Evolutionary conservation across 1,139 yeast genomes (phyloP), one percentile per base, ranked within the genome.

Genomic region (Debaryomycetaceae sp.): DNA sequence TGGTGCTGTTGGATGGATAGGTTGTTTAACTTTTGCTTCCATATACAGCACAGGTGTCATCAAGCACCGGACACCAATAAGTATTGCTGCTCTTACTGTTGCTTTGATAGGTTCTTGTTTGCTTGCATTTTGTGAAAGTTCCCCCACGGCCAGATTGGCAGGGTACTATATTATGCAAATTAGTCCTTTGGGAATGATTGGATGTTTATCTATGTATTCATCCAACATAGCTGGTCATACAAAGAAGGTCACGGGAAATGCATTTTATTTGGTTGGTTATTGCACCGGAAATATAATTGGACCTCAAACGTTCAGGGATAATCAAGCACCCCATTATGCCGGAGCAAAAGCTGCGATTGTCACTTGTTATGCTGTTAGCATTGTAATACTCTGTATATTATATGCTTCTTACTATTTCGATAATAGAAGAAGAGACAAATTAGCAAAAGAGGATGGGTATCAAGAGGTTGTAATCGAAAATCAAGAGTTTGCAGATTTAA

Each of bases 281-380:
- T 33, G 33, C 24, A 32, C 28, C 8, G 41, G 41, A 7, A 35
- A 35, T 37, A 15, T 30, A n/a, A 17, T 38, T n/a, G 39, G 41
- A 3, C 39, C 41, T 8, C 31, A 38, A 17, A 35, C 32, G 7
- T 38, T 30, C 28, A 5, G n/a, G 6, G 16, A 30, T 7, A 7
- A 8, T 6, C 33, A 38, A 18, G 39, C 39, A 6, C 41, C 41
- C 18, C 50, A 56, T 33, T 79, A 78, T 49, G 57, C 56, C 11
- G 70, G 74, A 3, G 82, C 79, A 9, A 70, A 71, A 44, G 65
- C 69, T 30, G 65, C 77, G 9, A 59, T 78, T 52, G 56, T 76
- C 14, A 74, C 70, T 5, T 65, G 75, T 18, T 65, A 67, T 34
- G 53, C 64, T 33, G 63, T 66, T 5, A 45, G 62, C 5, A 44